These are phyloP conservation scores for Fraxinus excelsior DNA, from an alignment of 257 asterid species.

Conservation along the genomic window DNA sequence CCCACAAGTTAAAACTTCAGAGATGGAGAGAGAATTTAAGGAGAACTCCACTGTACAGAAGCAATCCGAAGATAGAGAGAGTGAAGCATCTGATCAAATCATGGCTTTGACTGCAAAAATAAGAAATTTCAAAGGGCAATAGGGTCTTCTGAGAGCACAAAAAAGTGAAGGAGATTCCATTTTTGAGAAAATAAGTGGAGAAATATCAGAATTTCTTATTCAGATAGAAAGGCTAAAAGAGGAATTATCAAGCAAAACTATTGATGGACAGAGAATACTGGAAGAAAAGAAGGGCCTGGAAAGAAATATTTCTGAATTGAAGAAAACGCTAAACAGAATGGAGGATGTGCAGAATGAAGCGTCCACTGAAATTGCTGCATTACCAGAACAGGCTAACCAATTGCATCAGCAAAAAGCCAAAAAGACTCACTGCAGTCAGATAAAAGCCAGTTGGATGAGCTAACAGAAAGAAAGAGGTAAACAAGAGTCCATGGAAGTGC, in stretches of 20 bases:
- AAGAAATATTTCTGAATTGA: slow-evolving; percentile 42
- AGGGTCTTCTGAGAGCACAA: background rate
- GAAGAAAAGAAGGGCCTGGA: slow-evolving; percentile 52
- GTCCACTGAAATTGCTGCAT: slow-evolving; percentile 37
- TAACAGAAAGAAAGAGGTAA: slow-evolving; percentile 50
- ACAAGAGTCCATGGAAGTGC: slow-evolving; percentile 42
- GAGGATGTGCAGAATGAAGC: slow-evolving; percentile 52
- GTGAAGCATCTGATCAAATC: background rate
- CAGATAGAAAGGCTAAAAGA: slow-evolving; percentile 36
- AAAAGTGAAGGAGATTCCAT: background rate
- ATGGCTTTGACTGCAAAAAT: background rate
- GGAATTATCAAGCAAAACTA: slow-evolving; percentile 28
- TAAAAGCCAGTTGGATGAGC: slow-evolving; percentile 50
- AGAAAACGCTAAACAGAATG: slow-evolving; percentile 33
- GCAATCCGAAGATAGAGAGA: slow-evolving; percentile 31
- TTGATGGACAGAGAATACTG: slow-evolving; percentile 27
- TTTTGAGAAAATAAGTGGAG: background rate
- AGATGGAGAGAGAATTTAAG: background rate
- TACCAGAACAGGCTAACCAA: slow-evolving; percentile 40
- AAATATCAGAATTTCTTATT: slow-evolving; percentile 27
- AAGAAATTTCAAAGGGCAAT: background rate
- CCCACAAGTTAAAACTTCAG: background rate
- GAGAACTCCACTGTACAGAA: slow-evolving; percentile 16
- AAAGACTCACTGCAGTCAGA: slow-evolving; percentile 48
- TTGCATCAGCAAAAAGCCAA: slow-evolving; percentile 54